Percentiles rank a stretch among this genome's conserved stretches.
Conservation (phyloP, 202 grass and related monocot species). For the Musa balbisiana region DNA sequence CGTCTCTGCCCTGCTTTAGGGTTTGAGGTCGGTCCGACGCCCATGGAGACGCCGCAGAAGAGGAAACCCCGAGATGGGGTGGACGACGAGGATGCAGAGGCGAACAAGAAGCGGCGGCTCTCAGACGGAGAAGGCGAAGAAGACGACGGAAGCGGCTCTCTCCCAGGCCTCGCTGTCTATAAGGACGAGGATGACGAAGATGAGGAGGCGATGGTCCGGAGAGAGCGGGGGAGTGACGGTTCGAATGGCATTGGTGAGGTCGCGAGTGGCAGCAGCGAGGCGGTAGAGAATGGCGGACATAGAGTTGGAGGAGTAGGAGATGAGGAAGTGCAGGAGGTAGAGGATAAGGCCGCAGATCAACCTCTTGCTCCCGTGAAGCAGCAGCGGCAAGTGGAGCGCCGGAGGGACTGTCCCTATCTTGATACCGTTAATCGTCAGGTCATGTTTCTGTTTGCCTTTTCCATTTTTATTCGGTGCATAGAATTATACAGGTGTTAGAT, state of each 20-base stretch:
- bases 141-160: constrained; percentile 26
- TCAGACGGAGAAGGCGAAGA: constrained; percentile 12
- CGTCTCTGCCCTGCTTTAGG: neutral
- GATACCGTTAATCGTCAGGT: constrained; percentile 98
- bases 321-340: constrained; percentile 18
- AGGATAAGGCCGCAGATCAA: neutral
- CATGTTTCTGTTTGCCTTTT: neutral
- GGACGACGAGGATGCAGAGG: neutral
- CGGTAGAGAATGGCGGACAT: neutral
- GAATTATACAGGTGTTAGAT: too few relatives aligned
- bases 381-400: constrained; percentile 63
- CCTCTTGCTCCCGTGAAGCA: constrained; percentile 32
- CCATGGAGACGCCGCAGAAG: constrained; percentile 13
- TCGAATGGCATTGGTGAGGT: neutral
- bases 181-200: constrained; percentile 26
- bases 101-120: constrained; percentile 18
- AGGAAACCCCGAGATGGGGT: constrained; percentile 34
- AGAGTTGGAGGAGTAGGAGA: constrained; percentile 1
- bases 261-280: neutral
- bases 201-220: neutral
- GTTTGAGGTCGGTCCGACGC: neutral
- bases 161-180: constrained; percentile 44
- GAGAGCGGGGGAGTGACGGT: neutral
- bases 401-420: constrained; percentile 89
- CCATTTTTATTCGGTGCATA: too few relatives aligned